phyloP scores from a whole-genome alignment of 2,329 filamentous ascomycete genomes.

The Trichoderma citrinoviride region DNA sequence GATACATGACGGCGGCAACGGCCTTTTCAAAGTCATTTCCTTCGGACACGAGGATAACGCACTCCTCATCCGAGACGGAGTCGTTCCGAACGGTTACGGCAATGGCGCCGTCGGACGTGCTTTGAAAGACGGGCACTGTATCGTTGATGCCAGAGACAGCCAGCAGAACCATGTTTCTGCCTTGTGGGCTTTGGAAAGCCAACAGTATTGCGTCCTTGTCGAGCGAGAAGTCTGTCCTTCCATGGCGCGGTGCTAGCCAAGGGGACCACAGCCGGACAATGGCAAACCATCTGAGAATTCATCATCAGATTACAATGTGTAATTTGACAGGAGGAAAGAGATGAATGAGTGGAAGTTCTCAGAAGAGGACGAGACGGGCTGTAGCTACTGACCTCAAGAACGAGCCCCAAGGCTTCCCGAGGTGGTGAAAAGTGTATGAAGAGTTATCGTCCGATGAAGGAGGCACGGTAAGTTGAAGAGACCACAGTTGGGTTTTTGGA shows the following conservation, averaged over 20 bases:
- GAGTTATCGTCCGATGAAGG: slow-evolving; percentile 58
- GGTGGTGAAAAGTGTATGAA: slow-evolving; percentile 50
- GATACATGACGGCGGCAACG: slow-evolving; percentile 79
- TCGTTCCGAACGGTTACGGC: slow-evolving; percentile 72
- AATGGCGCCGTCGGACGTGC: slow-evolving; percentile 63
- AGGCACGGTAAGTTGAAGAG: slow-evolving; percentile 56
- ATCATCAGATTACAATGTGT: not conserved
- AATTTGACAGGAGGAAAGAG: not conserved
- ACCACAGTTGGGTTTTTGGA: slow-evolving; percentile 68
- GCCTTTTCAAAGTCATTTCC: slow-evolving; percentile 72
- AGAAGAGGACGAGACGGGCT: not conserved
- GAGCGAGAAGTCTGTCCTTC: slow-evolving; percentile 61
- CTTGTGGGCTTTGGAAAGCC: slow-evolving; percentile 70
- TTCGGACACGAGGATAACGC: slow-evolving; percentile 66
- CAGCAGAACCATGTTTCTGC: slow-evolving; percentile 73
- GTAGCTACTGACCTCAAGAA: slow-evolving; percentile 48
- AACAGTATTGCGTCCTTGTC: slow-evolving; percentile 77
- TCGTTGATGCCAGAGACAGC: slow-evolving; percentile 73
- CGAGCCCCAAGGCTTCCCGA: slow-evolving; percentile 62
- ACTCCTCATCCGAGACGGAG: slow-evolving; percentile 50
- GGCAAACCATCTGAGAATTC: slow-evolving; percentile 66
- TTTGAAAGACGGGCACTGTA: slow-evolving; percentile 66
- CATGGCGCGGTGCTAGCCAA: slow-evolving; percentile 89
- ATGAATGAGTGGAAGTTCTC: not conserved
- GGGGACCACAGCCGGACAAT: slow-evolving; percentile 75